phyloP scores from a whole-genome alignment of 2,329 filamentous ascomycete genomes.

The Pezizomycotina sp. region DNA sequence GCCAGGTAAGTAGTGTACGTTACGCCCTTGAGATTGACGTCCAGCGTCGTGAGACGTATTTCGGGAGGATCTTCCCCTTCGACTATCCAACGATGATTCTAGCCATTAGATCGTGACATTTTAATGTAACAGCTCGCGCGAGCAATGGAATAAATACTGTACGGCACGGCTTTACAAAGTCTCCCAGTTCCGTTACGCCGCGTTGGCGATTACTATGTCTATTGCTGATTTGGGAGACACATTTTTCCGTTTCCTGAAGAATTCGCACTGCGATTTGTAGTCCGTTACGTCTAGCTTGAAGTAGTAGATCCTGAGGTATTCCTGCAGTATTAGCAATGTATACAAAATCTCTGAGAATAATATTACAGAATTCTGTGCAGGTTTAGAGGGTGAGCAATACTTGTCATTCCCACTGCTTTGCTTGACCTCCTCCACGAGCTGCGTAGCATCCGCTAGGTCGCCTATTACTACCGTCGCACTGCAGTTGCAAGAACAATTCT shows the following conservation, averaged over 20 bases:
- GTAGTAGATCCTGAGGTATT: constrained; percentile 34
- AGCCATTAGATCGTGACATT: constrained; percentile 9
- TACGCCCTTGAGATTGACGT: constrained; percentile 48
- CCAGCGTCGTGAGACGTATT: constrained; percentile 39
- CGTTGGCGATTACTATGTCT: constrained; percentile 36
- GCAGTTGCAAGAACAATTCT: neutral
- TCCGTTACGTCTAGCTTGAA: constrained; percentile 47
- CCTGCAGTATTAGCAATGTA: neutral
- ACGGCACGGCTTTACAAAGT: constrained; percentile 32
- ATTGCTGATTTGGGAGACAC: constrained; percentile 32
- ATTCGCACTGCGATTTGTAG: constrained; percentile 46
- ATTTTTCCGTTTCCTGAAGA: constrained; percentile 43
- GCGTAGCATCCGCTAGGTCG: constrained; percentile 44
- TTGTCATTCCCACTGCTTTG: constrained; percentile 30
- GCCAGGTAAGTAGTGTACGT: constrained; percentile 50
- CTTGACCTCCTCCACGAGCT: constrained; percentile 39
- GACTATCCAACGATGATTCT: constrained; percentile 19
- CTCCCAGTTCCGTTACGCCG: constrained; percentile 39
- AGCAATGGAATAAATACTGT: constrained; percentile 9
- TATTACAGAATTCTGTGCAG: neutral
- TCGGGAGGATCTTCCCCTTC: constrained; percentile 33
- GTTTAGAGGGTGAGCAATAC: constrained; percentile 6
- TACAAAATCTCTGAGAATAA: neutral
- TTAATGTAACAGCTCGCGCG: constrained; percentile 7
- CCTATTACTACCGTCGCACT: constrained; percentile 44